A percentile compares a stretch with the other conserved stretches of the same genome.
Evolutionary conservation across 2,329 filamentous ascomycete species (phyloP).

Genomic region (Bipolaris victoriae): DNA sequence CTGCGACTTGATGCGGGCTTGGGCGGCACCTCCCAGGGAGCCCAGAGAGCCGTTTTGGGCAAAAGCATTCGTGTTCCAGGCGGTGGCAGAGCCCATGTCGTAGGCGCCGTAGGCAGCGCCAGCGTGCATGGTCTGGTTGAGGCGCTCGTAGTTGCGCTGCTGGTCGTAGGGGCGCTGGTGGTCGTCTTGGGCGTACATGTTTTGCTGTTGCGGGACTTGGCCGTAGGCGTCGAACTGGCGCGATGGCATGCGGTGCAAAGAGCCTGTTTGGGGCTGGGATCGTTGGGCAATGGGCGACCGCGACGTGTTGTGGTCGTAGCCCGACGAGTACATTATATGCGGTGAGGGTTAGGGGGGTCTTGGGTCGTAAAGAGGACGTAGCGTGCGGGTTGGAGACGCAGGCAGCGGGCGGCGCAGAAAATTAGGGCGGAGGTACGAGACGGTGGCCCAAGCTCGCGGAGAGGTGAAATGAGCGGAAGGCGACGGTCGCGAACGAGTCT

Average conservation of each 20-base stretch:
- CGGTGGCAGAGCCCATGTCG: constrained; percentile 71
- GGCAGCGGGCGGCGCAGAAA: constrained; percentile 23
- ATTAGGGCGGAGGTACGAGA: constrained; percentile 33
- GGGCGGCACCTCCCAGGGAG: constrained; percentile 59
- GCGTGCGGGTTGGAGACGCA: constrained; percentile 21
- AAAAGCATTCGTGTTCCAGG: constrained; percentile 80
- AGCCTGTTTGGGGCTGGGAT: constrained; percentile 61
- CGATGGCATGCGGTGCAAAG: constrained; percentile 73
- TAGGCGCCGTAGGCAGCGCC: constrained; percentile 65
- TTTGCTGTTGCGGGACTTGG: constrained; percentile 65
- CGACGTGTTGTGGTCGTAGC: constrained; percentile 55
- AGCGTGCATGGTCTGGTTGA: constrained; percentile 62
- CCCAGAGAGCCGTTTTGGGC: constrained; percentile 70
- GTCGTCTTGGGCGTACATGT: constrained; percentile 74
- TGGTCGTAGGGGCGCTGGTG: constrained; percentile 58
- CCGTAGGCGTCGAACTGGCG: constrained; percentile 78
- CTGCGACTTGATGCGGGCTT: constrained; percentile 62
- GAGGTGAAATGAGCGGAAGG: constrained; percentile 25
- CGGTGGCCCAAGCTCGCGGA: constrained; percentile 21
- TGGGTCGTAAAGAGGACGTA: constrained; percentile 8
- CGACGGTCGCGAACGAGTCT: constrained; percentile 14
- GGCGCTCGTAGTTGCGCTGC: constrained; percentile 65
- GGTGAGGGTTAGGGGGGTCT: constrained; percentile 14
- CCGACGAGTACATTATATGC: constrained; percentile 44
- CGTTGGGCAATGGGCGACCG: constrained; percentile 78